Evolutionary conservation across 2,329 filamentous ascomycete genomes (phyloP), one percentile per base, ranked within the genome.

Genomic region (Myriosclerotinia duriaeana): DNA sequence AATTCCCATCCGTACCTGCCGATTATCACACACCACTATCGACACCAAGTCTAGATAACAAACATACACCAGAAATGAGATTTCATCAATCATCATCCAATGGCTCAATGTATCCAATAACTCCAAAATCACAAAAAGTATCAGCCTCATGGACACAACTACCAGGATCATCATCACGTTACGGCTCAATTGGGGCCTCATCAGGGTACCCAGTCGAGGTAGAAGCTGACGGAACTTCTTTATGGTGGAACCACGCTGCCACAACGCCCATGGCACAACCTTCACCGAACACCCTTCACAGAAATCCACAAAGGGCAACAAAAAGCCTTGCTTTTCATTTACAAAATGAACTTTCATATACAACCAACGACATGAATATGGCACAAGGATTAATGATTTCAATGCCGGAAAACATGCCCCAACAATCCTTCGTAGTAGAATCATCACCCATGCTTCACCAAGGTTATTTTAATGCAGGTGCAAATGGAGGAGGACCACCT

Each of bases 201-300:
- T 65, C 52, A 64, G 54, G 42, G 22, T 66, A 69, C 46, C 60
- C 46, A 14, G 40, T 53, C 20, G 55, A 53, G n/a, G 44, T 66
- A 3, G 70, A 73, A 11, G 58, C 66, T 17, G 71, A 73, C 2
- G 46, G 58, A 40, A 46, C 67, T 22, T 69, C 74, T 44, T 34
- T 76, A 17, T 76, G 73, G 73, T 76, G 74, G 73, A 73, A 70
- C 52, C 68, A 75, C 58, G 72, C 73, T n/a, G 66, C 72, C 8
- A 68, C 71, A 38, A 67, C 68, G 26, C 71, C 72, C 34, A 66
- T 73, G 59, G 73, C 72, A 9, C 74, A 76, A 36, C 72, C 74
- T 40, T 70, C 69, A 26, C 72, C 75, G 11, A 70, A 64, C 11
- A 64, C 62, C 3, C 71, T 72, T 44, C 72, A 74, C 59, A 68